These are phyloP conservation scores for Aspergillus fumigatiaffinis DNA, from an alignment of 2,329 filamentous ascomycete species.

Conservation along the genomic window DNA sequence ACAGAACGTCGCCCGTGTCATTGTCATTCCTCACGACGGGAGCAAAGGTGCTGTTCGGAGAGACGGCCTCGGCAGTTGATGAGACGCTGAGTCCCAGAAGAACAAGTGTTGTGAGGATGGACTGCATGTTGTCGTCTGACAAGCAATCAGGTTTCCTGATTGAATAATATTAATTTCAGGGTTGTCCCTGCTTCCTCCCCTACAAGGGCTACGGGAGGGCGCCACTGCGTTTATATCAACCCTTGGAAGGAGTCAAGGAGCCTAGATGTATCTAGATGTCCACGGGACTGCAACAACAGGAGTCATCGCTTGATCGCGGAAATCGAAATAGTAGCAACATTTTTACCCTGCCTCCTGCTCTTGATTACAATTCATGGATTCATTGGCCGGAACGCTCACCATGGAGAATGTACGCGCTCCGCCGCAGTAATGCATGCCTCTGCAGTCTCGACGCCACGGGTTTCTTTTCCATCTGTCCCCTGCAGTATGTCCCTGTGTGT, in stretches of 20 bases:
- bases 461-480: neutral
- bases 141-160: neutral
- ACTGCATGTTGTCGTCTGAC: constrained; percentile 4
- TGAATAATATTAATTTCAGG: neutral
- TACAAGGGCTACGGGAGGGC: neutral
- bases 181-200: neutral
- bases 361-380: neutral
- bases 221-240: neutral
- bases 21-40: constrained; percentile 47
- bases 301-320: neutral
- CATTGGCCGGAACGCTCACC: neutral
- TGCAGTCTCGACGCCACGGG: neutral
- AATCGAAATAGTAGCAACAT: neutral
- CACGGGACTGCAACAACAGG: neutral
- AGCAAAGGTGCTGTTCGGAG: constrained; percentile 23
- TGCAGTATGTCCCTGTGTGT: neutral
- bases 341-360: neutral
- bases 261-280: neutral
- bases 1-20: constrained; percentile 41
- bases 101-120: constrained; percentile 2
- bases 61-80: neutral
- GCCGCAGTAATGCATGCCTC: neutral
- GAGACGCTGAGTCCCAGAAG: constrained; percentile 9
- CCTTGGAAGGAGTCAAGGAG: neutral
- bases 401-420: neutral